Conservation (phyloP, 2,329 filamentous ascomycete species). For the Zopfia rhizophila region DNA sequence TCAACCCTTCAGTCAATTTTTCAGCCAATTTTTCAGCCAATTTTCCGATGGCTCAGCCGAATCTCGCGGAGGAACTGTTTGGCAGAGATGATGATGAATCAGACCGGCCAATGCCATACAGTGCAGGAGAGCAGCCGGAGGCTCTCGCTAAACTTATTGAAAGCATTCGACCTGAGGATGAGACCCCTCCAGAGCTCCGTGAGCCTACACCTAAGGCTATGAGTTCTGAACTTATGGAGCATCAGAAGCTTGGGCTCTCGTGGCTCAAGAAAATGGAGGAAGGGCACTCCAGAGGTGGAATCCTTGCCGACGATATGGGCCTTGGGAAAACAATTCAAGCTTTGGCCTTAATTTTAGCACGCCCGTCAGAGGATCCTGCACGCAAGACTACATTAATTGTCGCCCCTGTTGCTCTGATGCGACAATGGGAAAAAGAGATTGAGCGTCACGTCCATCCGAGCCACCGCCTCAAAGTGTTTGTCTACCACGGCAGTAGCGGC, state of each 20-base stretch:
- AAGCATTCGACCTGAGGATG: slow-evolving; percentile 43
- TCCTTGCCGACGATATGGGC: slow-evolving; percentile 82
- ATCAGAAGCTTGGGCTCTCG: slow-evolving; percentile 80
- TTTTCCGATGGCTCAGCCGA: too few species aligned
- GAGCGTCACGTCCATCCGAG: slow-evolving; percentile 70
- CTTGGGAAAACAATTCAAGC: slow-evolving; percentile 87
- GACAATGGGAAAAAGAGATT: slow-evolving; percentile 88
- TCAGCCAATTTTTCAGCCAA: too few species aligned
- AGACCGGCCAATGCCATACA: not conserved
- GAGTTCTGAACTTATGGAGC: slow-evolving; percentile 76
- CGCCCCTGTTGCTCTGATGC: slow-evolving; percentile 80
- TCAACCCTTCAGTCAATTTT: not conserved
- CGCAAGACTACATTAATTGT: slow-evolving; percentile 83
- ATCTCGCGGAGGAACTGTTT: too few species aligned
- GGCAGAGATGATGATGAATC: too few species aligned
- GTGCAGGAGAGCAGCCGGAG: slow-evolving; percentile 15
- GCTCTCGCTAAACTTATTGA: slow-evolving; percentile 44
- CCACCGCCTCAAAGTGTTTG: slow-evolving; percentile 71
- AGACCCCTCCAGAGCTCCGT: slow-evolving; percentile 63
- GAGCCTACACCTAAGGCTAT: slow-evolving; percentile 77
- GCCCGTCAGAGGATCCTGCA: slow-evolving; percentile 67
- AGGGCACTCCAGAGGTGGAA: slow-evolving; percentile 77
- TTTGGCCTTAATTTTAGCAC: slow-evolving; percentile 77
- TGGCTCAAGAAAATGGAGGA: slow-evolving; percentile 82
- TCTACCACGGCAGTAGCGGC: slow-evolving; percentile 72